Base-by-base conservation (phyloP, 371 early-diverging fungal species). In the Zopfochytrium polystomum region DNA sequence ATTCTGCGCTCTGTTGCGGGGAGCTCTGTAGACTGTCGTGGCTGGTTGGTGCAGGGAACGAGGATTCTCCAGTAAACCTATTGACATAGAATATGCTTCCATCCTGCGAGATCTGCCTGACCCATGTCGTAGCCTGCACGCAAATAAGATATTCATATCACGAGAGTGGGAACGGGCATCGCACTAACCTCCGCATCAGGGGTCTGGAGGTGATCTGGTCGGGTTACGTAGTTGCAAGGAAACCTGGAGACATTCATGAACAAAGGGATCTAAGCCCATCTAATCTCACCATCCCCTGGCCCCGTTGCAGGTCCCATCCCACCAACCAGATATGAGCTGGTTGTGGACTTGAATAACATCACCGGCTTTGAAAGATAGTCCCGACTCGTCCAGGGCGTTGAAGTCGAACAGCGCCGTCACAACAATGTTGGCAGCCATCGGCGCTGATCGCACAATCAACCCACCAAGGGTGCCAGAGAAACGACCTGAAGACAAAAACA, bases 261-360 rank as follows among this genome's bases (percentile, higher is more conserved):
- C 31, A 2, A 1, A 47, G 25, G 25, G 25, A 49, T 15, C 23
- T 22, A 62, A 63, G 27, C 22, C 20, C 11, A 42, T 11, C 11
- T 15, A 7, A 15, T 35, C 55, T 52, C 57, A 70, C 66, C 76
- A 74, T 27, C 73, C 73, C 34, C 73, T 55, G 23, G 68, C 55
- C 15, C 44, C 52, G 31, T 61, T 66, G 35, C 68, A 66, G 26
- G 72, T 45, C 34, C 94, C 94, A 70, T 92, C 90, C 95, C 95
- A 95, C 95, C 95, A 95, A 9, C 95, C 95, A 0, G 91, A 87
- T 56, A 88, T 87, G 34, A 92, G 84, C 65, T 87, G 85, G 13
- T 87, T 86, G 20, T 90, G 76, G 2, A 95, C 95, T 55, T 89
- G 86, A 70, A 93, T 89, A 51, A 91, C 70, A 58, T 88, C 90